phyloP scores from a whole-genome alignment of 495 filamentous ascomycete species.

The Pyronema domesticum region DNA sequence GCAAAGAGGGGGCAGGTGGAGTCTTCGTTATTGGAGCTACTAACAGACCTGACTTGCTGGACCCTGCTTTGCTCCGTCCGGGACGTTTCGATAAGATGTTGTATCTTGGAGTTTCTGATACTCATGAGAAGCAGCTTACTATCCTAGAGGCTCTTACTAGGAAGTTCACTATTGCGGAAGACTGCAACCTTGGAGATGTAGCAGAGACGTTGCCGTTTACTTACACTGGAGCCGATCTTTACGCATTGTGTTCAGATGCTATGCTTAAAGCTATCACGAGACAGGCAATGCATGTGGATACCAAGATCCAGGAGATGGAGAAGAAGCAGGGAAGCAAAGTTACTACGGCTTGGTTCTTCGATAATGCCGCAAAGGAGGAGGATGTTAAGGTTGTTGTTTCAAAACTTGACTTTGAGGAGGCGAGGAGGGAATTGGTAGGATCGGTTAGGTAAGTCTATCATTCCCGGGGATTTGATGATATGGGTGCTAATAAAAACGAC shows the following conservation, averaged over 20 bases:
- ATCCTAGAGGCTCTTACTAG: conserved; percentile 88
- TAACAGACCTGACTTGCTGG: conserved; percentile 83
- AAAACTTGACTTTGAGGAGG: conserved; percentile 68
- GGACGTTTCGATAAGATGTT: conserved; percentile 98
- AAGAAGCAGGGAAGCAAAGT: conserved; percentile 31
- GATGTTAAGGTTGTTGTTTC: conserved; percentile 75
- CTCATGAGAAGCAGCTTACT: conserved; percentile 85
- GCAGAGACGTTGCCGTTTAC: conserved; percentile 76
- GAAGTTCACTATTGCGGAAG: conserved; percentile 74
- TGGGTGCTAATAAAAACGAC: not conserved
- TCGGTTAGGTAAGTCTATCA: conserved; percentile 47
- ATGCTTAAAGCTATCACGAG: conserved; percentile 97
- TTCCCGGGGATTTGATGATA: conserved; percentile 13
- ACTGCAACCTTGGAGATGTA: conserved; percentile 53
- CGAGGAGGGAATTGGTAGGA: conserved; percentile 70
- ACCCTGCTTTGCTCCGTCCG: conserved; percentile 75
- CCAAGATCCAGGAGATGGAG: conserved; percentile 54
- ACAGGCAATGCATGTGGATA: conserved; percentile 66
- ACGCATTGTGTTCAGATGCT: conserved; percentile 88
- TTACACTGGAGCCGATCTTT: conserved; percentile 92
- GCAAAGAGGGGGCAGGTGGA: conserved; percentile 60
- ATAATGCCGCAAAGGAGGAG: conserved; percentile 65
- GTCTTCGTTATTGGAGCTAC: conserved; percentile 98
- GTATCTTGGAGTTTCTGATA: conserved; percentile 88
- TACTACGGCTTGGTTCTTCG: conserved; percentile 83